Percentiles rank a stretch among this genome's conserved stretches.
phyloP scores from a whole-genome alignment of 2,329 filamentous ascomycete genomes.

The Beauveria pseudobassiana region DNA sequence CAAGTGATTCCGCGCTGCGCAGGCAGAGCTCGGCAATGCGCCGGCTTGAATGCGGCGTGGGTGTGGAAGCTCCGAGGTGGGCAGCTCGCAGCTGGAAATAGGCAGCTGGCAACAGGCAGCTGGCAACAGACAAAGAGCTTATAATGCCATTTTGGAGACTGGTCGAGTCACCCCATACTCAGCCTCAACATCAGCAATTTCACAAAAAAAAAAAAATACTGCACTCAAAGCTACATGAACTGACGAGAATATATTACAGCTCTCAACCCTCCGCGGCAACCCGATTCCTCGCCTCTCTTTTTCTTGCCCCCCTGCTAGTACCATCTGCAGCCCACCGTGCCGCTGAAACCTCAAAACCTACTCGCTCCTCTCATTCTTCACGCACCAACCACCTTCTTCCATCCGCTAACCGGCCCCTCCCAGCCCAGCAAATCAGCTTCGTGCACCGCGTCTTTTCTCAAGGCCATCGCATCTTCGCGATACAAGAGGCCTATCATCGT shows the following conservation, averaged over 20 bases:
- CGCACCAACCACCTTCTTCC: constrained; percentile 13
- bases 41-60: constrained; percentile 1
- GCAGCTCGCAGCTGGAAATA: no score
- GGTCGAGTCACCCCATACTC: no score
- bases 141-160: no score
- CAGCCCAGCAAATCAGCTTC: constrained; percentile 13
- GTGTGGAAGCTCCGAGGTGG: constrained; percentile 7
- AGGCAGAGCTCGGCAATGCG: constrained; percentile 9
- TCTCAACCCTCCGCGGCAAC: no score
- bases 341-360: constrained; percentile 10
- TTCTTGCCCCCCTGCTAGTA: constrained; percentile 1
- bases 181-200: no score
- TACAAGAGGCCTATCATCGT: constrained; percentile 45
- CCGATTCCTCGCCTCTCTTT: no score
- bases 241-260: no score
- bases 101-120: no score
- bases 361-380: constrained; percentile 4
- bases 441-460: constrained; percentile 11
- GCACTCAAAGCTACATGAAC: no score
- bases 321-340: constrained; percentile 9
- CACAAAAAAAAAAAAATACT: no score
- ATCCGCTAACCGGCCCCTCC: constrained; percentile 12
- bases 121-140: no score
- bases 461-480: constrained; percentile 29
- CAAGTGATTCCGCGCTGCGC: background rate